Conservation (phyloP, 495 filamentous ascomycete genomes). For the Aspergillus incahuasiensis region DNA sequence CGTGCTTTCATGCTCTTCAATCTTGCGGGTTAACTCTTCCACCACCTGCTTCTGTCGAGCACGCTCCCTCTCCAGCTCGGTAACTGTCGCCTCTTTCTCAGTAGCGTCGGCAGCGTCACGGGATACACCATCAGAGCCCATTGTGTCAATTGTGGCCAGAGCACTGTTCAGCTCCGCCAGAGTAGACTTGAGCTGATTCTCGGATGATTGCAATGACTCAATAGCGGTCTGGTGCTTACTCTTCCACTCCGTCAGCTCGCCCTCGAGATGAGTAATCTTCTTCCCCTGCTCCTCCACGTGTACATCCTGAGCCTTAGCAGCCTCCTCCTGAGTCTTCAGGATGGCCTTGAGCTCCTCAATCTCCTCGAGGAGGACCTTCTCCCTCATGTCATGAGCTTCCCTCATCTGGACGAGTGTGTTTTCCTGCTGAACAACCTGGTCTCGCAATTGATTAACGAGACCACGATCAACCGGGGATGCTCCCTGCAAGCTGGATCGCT, state of each 20-base stretch:
- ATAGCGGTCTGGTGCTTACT: slow-evolving; percentile 66
- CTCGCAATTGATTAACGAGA: slow-evolving; percentile 79
- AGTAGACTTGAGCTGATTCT: slow-evolving; percentile 65
- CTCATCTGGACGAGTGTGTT: slow-evolving; percentile 69
- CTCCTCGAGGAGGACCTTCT: slow-evolving; percentile 67
- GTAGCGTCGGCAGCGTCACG: slow-evolving; percentile 38
- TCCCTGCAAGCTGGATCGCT: slow-evolving; percentile 79
- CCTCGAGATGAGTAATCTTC: slow-evolving; percentile 67
- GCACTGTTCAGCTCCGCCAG: slow-evolving; percentile 65
- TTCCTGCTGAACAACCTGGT: slow-evolving; percentile 82
- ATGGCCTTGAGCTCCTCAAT: slow-evolving; percentile 61
- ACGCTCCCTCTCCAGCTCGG: slow-evolving; percentile 48
- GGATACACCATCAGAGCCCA: slow-evolving; percentile 35
- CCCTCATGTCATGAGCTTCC: slow-evolving; percentile 64
- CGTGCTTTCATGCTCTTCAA: slow-evolving; percentile 72
- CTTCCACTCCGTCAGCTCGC: slow-evolving; percentile 71
- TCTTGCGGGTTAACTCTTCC: slow-evolving; percentile 61
- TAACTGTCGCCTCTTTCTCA: slow-evolving; percentile 42
- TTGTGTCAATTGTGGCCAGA: slow-evolving; percentile 40
- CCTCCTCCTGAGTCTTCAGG: slow-evolving; percentile 44
- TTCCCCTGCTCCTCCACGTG: slow-evolving; percentile 50
- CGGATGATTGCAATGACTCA: slow-evolving; percentile 66
- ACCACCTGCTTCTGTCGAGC: slow-evolving; percentile 62
- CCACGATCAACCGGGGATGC: slow-evolving; percentile 86
- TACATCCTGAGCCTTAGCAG: slow-evolving; percentile 40